These are phyloP conservation scores for Amoebophrya sp. DNA, from an alignment of 169 alveolate species.

Conservation along the genomic window DNA sequence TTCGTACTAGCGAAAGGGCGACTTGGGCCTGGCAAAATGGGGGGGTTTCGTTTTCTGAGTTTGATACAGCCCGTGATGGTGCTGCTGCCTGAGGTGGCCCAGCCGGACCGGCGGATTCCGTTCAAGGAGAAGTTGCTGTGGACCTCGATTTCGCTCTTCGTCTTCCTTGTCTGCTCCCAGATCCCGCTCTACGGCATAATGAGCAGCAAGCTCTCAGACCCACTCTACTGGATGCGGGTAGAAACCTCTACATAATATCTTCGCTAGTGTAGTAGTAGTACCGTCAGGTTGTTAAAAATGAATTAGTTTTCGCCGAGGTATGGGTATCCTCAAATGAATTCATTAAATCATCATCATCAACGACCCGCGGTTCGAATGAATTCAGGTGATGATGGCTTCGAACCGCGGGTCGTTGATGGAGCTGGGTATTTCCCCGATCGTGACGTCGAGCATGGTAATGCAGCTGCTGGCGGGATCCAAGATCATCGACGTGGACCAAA, in stretches of 20 bases:
- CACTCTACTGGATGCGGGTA: conserved; percentile 97
- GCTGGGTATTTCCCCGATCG: conserved; percentile 53
- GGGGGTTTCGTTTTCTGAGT: neutral
- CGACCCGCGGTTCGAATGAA: no score
- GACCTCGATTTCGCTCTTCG: conserved; percentile 93
- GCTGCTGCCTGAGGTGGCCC: neutral
- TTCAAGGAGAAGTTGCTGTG: conserved; percentile 71
- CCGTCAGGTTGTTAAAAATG: no score
- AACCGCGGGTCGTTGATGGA: conserved; percentile 98
- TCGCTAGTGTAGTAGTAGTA: no score
- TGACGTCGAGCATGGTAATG: conserved; percentile 98
- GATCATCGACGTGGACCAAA: conserved; percentile 94
- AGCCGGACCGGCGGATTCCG: neutral
- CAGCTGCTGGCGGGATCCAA: conserved; percentile 98
- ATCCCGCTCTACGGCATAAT: conserved; percentile 94
- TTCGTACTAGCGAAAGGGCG: no score
- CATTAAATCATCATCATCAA: no score
- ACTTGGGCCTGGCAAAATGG: no score
- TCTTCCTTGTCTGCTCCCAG: conserved; percentile 93
- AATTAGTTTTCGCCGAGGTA: no score
- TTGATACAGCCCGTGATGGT: neutral
- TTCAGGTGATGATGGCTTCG: conserved; percentile 95
- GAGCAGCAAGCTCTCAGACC: conserved; percentile 87
- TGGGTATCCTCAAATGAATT: no score
- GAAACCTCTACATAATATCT: neutral